These are phyloP conservation scores for Vitis hybrid DNA, from an alignment of 177 flowering plant genomes.

Conservation along the genomic window DNA sequence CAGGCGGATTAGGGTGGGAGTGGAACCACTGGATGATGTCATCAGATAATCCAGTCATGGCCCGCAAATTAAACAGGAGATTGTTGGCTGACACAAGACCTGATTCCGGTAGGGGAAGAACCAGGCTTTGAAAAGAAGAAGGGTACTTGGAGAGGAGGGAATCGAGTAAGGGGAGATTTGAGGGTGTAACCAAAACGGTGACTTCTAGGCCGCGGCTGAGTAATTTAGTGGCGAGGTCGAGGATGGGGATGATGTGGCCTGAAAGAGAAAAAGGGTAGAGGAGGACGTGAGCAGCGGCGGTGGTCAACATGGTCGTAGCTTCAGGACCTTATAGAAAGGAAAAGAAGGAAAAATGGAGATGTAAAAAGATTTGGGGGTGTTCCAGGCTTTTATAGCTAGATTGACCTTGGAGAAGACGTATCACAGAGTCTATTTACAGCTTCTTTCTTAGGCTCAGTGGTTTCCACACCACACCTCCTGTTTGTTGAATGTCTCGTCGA, in stretches of 20 bases:
- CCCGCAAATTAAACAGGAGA: too few relatives aligned
- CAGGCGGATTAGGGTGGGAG: slow-evolving; percentile 30
- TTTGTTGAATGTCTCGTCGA: too few relatives aligned
- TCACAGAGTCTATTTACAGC: too few relatives aligned
- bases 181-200: slow-evolving; percentile 2
- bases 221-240: slow-evolving; percentile 4
- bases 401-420: too few relatives aligned
- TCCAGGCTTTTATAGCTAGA: too few relatives aligned
- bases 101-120: slow-evolving; percentile 11
- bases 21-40: slow-evolving; percentile 24
- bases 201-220: not conserved
- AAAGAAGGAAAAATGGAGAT: too few relatives aligned
- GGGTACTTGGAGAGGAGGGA: slow-evolving; percentile 25
- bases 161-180: slow-evolving; percentile 15
- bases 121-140: slow-evolving; percentile 8
- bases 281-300: not conserved
- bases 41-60: slow-evolving; percentile 11
- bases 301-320: not conserved
- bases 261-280: not conserved
- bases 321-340: too few relatives aligned
- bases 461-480: too few relatives aligned
- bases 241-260: slow-evolving; percentile 4
- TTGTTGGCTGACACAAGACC: too few relatives aligned
- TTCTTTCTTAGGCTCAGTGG: too few relatives aligned
- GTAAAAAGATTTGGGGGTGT: too few relatives aligned